Evolutionary conservation across 1,284 basidiomycete species (phyloP), one percentile per base, ranked within the genome.

Genomic region (Anthracocystis walkeri): DNA sequence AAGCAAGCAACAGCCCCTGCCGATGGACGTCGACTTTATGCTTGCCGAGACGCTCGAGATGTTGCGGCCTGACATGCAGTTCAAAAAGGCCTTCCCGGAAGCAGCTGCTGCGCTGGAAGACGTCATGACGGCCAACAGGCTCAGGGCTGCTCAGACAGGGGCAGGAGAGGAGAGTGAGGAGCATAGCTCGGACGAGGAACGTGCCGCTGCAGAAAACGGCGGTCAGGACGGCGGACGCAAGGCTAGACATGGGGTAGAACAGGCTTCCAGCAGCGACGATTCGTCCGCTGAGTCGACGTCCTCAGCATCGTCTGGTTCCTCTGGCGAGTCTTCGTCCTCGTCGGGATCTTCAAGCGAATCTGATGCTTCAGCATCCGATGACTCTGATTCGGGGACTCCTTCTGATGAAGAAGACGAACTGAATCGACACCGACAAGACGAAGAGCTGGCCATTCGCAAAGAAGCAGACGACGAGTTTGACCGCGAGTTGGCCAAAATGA

Each of bases 11-110:
- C 88, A 81, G 68, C 81, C 91, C 11, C 85, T 96, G 44, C 92
- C 97, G 0, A 96, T 98, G 93, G 97, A 99, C 68, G 91, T 97
- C 18, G 95, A 97, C 65, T 99, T 97, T 84, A 96, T 97, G 94
- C 86, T 97, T 10, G 90, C 90, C 2, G 96, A 98, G 84, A 96
- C 95, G 0, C 86, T 98, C 12, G 95, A 98, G 40, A 38, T 59
- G 29, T 57, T 70, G 63, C 73, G 83, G 3, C 83, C 82, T 0
- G 79, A 79, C n/a, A 56, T 83, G 16, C 53, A 59, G 42, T 87
- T 90, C 76, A 89, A 89, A 61, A 93, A 91, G 84, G 91, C 89
- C 1, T 89, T 93, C 67, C 91, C 93, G 65, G 93, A 97, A 78
- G 95, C 94, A 6, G 94, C 93, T 0, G 79, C 87, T 16, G 93